Percentiles rank a stretch among this genome's conserved stretches.
Conservation (phyloP, 441 rosid genomes). For the Pelargonium myrrhifolium region DNA sequence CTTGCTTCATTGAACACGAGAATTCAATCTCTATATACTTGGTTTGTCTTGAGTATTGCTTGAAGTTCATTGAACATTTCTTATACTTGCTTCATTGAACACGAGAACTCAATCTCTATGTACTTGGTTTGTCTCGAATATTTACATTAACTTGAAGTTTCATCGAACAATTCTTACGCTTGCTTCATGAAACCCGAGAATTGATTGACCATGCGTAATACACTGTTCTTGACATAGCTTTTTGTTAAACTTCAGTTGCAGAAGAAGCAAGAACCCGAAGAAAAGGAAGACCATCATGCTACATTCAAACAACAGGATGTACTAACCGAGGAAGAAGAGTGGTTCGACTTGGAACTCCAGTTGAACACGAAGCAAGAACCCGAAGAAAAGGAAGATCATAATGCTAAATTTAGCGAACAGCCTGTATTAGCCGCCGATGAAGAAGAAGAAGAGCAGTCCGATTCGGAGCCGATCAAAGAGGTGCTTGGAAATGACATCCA, state of each 20-base stretch:
- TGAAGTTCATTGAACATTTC: too few species aligned
- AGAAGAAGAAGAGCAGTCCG: constrained; percentile 12
- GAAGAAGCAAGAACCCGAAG: constrained; percentile 32
- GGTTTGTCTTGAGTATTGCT: too few species aligned
- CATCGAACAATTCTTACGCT: too few species aligned
- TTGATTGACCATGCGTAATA: neutral
- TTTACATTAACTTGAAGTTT: too few species aligned
- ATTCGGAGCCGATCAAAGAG: constrained; percentile 8
- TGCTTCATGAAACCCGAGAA: too few species aligned
- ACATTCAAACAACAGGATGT: constrained; percentile 10
- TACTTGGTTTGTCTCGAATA: too few species aligned
- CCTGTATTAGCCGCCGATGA: constrained; percentile 3
- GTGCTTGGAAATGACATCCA: constrained; percentile 40
- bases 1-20: too few species aligned
- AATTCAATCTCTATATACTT: too few species aligned
- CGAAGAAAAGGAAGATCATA: constrained; percentile 18
- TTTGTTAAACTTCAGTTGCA: constrained; percentile 30
- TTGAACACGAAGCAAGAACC: constrained; percentile 36
- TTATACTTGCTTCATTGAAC: too few species aligned
- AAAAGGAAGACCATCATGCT: constrained; percentile 16
- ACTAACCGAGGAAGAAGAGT: neutral
- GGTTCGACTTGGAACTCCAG: constrained; percentile 22
- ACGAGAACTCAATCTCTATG: too few species aligned
- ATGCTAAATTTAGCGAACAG: constrained; percentile 9
- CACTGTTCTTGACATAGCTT: neutral